Evolutionary conservation across 2,329 filamentous ascomycete genomes (phyloP), one percentile per base, ranked within the genome.

Genomic region (Colletotrichum abscissum): DNA sequence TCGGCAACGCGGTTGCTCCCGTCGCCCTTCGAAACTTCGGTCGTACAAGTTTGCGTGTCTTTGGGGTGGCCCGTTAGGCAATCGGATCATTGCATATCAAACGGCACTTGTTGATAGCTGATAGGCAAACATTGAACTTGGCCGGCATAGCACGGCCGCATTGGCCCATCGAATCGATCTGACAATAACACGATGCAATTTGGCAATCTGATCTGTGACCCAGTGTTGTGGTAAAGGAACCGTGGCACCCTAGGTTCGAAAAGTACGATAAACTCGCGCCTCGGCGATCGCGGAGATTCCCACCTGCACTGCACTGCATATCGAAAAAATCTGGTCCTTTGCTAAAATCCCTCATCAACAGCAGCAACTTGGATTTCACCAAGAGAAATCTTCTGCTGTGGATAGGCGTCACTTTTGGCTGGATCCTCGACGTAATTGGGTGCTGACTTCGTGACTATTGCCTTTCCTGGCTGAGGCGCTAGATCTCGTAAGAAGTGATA

Each of bases 1-100:
- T 69, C 59, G 70, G 59, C 30, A 28, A n/a, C 14, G 71, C 67
- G 71, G 71, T 71, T 70, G 26, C 58, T 62, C 67, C 71, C 71
- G 67, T 49, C 12, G 3, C 35, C 59, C 8, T 24, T 24, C 56
- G 42, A 42, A 56, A 38, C 42, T n/a, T 35, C 12, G 6, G 28
- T 35, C 46, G n/a, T 24, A 38, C 30, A 64, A 54, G 46, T 63
- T 54, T 35, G 22, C 60, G 8, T 14, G 49, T 14, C n/a, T 49
- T 49, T 22, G 19, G 42, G 42, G 24, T 24, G 30, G 63, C 30
- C 9, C 8, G 22, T 14, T 11, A 2, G 14, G 22, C n/a, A 3
- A 5, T 28, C 42, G 12, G 52, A 2, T 42, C 24, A 22, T 30
- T 30, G 12, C 30, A 33, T 46, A 24, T 46, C 33, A 22, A 14